phyloP scores from a whole-genome alignment of 805 yeast genomes.

The Ogataea allantospora region DNA sequence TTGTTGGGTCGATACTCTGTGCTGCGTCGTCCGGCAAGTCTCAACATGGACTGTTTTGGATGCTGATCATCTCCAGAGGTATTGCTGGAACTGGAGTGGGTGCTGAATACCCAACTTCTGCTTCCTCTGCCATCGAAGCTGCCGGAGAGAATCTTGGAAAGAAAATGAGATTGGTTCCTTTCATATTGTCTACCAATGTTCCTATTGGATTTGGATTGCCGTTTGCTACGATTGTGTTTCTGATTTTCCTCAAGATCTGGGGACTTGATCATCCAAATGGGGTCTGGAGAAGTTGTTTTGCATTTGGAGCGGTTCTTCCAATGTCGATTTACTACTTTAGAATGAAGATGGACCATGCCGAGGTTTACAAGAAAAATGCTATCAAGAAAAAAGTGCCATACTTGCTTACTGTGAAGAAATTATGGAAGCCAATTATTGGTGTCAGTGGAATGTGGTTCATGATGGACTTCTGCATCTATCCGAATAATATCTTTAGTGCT shows the following conservation, averaged over 20 bases:
- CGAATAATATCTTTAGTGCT: slow-evolving; percentile 57
- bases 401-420: slow-evolving; percentile 49
- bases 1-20: slow-evolving; percentile 54
- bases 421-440: slow-evolving; percentile 49
- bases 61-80: slow-evolving; percentile 19
- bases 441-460: slow-evolving; percentile 61
- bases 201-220: slow-evolving; percentile 37
- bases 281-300: slow-evolving; percentile 49
- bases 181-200: slow-evolving; percentile 43
- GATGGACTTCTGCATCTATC: slow-evolving; percentile 63
- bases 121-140: slow-evolving; percentile 59
- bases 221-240: slow-evolving; percentile 40
- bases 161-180: slow-evolving; percentile 41
- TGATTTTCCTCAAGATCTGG: slow-evolving; percentile 40
- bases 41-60: slow-evolving; percentile 43
- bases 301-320: slow-evolving; percentile 53
- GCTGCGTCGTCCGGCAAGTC: slow-evolving; percentile 56
- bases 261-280: slow-evolving; percentile 33
- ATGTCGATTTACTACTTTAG: slow-evolving; percentile 66
- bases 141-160: slow-evolving; percentile 43
- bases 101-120: slow-evolving; percentile 63
- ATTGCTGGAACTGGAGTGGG: slow-evolving; percentile 42
- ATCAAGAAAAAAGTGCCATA: slow-evolving; percentile 53
- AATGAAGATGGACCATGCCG: slow-evolving; percentile 52
- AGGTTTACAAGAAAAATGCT: slow-evolving; percentile 43